Evolutionary conservation across 2,329 filamentous ascomycete genomes (phyloP), one percentile per base, ranked within the genome.

Genomic region (Ophiocordyceps polyrhachis-furcata): DNA sequence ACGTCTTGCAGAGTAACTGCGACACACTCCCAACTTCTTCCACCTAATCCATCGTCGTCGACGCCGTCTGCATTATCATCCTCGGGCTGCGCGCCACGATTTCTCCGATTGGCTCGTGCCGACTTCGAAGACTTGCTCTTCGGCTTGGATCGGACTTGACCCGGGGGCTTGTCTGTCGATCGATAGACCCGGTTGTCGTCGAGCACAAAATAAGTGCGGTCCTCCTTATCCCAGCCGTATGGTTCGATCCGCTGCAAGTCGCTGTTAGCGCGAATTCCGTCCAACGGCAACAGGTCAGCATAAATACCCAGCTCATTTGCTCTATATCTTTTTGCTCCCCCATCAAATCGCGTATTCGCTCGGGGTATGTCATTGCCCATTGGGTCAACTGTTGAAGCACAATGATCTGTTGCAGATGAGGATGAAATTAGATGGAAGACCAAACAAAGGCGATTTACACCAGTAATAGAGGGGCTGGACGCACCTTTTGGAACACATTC

Each of bases 131-230:
- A 47, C 61, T 74, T 79, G 5, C 71, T 70, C 52, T 77, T 81
- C 23, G 72, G 74, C 54, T 78, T 83, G 52, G 74, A 67, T 56
- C 81, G 81, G n/a, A 70, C 66, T 3, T 69, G 59, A n/a, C 69
- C 64, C 6, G 70, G 63, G 7, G 76, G 75, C 23, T 81, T 73
- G 48, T 93, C 84, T n/a, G 83, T 86, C 49, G 82, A 71, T 46
- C 88, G 83, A 59, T 98, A 98, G 40, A 98, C 69, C 49, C 91
- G 76, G 54, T 95, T 93, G 58, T 98, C 91, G 54, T 96, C 89
- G 4, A 98, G 73, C 3, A 96, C 80, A 56, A 82, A 93, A 58
- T 96, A 93, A 32, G 79, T 79, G 35, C 86, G 80, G 50, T 93
- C 88, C 42, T 94, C 71, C 20, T 77, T 72, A 59, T 98, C 91